Evolutionary conservation across 2,329 filamentous ascomycete species (phyloP), one percentile per base, ranked within the genome.

Genomic region (Aureobasidium sp.): DNA sequence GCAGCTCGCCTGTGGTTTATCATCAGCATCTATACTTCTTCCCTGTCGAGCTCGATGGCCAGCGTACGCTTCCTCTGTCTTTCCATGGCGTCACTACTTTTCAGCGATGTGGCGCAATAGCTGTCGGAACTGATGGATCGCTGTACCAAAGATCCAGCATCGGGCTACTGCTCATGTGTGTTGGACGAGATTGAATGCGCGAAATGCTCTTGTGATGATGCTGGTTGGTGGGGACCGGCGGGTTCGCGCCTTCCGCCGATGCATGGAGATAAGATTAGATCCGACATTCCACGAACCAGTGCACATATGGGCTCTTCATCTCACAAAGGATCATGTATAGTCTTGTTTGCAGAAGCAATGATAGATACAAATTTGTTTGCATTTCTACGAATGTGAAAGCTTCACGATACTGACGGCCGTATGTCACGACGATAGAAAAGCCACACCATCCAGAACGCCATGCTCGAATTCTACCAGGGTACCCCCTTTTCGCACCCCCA

Each of bases 1-100:
- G 90, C 77, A 97, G 82, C 80, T 96, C 90, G 79, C 91, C 91
- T 97, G 72, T 17, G 27, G 27, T 37, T 35, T 15, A 19, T 29
- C 29, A 33, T 62, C 35, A 66, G 53, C 56, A 58, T 37, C 48
- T 52, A 24, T 60, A 56, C 35, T 35, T 44, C 35, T 35, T 44
- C 27, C 22, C n/a, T 42, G 17, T 22, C n/a, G 47, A 15, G 27
- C 33, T 52, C 22, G 22, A 35, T 11, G 66, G 14, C 15, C 9
- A 24, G 37, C 70, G 49, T 74, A 79, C 78, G 76, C 71, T 80
- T 81, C 70, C 77, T 76, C 63, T 75, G 74, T 71, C 78, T 73
- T 71, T 81, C 78, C 78, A 81, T 80, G 66, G 71, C 71, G 57
- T 49, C 47, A 33, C 57, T 27, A 9, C 22, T 37, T 9, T 45